Evolutionary conservation across 106 monocot species (phyloP).

Genomic region (Xerophyta viscosa): DNA sequence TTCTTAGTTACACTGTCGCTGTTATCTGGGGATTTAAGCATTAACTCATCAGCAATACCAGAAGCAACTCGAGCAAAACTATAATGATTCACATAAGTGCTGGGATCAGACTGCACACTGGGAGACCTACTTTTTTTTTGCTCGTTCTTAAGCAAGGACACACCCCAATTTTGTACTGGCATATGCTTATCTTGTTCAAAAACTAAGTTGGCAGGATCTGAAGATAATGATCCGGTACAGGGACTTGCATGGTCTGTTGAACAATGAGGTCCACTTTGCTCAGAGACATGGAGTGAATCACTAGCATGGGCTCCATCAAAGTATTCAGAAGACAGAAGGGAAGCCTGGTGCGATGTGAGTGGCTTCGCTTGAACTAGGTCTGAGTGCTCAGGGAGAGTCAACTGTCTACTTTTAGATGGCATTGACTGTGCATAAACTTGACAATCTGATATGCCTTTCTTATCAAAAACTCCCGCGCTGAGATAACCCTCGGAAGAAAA

Average conservation of each 20-base stretch:
- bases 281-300: slow-evolving; percentile 1
- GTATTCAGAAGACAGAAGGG: slow-evolving; percentile 9
- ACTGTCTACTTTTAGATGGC: neutral
- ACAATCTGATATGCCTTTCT: slow-evolving; percentile 2
- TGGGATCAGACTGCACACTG: slow-evolving; percentile 34
- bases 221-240: slow-evolving; percentile 4
- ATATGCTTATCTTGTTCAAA: slow-evolving; percentile 6
- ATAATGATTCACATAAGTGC: slow-evolving; percentile 64
- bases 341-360: slow-evolving; percentile 1
- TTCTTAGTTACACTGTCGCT: slow-evolving; percentile 22
- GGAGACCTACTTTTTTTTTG: slow-evolving; percentile 10
- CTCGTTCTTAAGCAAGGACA: slow-evolving; percentile 2
- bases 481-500: slow-evolving; percentile 7
- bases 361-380: slow-evolving; percentile 13
- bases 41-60: slow-evolving; percentile 53
- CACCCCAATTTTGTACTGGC: slow-evolving; percentile 1
- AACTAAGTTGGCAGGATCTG: slow-evolving; percentile 10
- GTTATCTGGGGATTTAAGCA: slow-evolving; percentile 25
- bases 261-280: slow-evolving; percentile 12
- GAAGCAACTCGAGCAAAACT: slow-evolving; percentile 69
- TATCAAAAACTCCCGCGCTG: slow-evolving; percentile 2
- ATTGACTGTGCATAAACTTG: neutral
- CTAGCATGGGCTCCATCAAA: slow-evolving; percentile 5
- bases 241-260: slow-evolving; percentile 1
- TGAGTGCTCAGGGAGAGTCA: slow-evolving; percentile 15